These are phyloP conservation scores for Phaeotremella fagi DNA, from an alignment of 768 basidiomycete genomes.

Conservation along the genomic window DNA sequence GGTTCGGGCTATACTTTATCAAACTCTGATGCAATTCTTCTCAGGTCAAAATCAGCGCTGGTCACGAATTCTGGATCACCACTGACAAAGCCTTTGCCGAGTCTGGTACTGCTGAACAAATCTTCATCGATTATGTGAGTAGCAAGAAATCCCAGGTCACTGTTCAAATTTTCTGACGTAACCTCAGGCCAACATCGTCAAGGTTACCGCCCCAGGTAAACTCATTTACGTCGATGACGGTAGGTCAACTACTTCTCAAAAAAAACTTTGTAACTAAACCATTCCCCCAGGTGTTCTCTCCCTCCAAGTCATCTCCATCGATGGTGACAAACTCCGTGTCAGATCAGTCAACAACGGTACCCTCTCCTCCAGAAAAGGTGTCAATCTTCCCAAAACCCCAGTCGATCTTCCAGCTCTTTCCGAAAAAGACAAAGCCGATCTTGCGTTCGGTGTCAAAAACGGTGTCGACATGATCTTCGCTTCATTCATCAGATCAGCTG, in stretches of 20 bases:
- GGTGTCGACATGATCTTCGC: slow-evolving; percentile 99
- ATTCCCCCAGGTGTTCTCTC: slow-evolving; percentile 67
- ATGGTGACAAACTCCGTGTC: slow-evolving; percentile 73
- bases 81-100: slow-evolving; percentile 77
- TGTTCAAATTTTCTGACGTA: background rate
- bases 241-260: slow-evolving; percentile 33
- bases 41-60: slow-evolving; percentile 76
- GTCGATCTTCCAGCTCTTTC: slow-evolving; percentile 97
- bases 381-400: slow-evolving; percentile 95
- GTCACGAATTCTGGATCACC: slow-evolving; percentile 88
- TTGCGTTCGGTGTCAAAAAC: slow-evolving; percentile 92
- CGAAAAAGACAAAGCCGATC: slow-evolving; percentile 94
- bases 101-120: slow-evolving; percentile 70
- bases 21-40: background rate
- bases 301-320: slow-evolving; percentile 84
- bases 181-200: slow-evolving; percentile 75
- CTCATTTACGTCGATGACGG: slow-evolving; percentile 97
- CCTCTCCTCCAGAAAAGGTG: slow-evolving; percentile 94
- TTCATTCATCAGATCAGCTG: slow-evolving; percentile 91
- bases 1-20: background rate
- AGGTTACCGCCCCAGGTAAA: slow-evolving; percentile 95
- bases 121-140: slow-evolving; percentile 92
- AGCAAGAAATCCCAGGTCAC: background rate
- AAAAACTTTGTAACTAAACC: background rate
- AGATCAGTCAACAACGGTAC: slow-evolving; percentile 84